A percentile compares a stretch with the other conserved stretches of the same genome.
Evolutionary conservation across 305 asterid genomes (phyloP).

Genomic region (Fraxinus albicans): DNA sequence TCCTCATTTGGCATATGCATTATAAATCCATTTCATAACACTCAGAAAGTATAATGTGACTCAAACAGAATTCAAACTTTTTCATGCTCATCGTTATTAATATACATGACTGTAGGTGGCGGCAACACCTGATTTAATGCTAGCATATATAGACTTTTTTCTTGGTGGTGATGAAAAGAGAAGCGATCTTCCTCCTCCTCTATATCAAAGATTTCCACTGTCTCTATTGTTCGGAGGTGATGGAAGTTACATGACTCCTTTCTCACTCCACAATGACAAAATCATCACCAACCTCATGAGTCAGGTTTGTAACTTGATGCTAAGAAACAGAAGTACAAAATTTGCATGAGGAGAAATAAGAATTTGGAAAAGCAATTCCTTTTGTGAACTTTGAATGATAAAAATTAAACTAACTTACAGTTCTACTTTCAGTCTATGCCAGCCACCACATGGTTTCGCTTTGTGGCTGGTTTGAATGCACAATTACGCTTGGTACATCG

Average conservation of each 20-base stretch:
- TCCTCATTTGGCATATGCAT: background rate
- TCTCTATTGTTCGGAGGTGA: constrained; percentile 92
- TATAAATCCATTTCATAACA: background rate
- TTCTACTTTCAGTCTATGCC: constrained; percentile 72
- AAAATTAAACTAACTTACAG: constrained; percentile 9
- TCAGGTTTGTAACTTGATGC: constrained; percentile 63
- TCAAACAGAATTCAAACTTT: constrained; percentile 1
- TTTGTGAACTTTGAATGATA: background rate
- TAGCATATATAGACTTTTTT: constrained; percentile 85
- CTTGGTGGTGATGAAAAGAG: constrained; percentile 99
- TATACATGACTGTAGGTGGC: constrained; percentile 63
- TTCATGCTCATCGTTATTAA: constrained; percentile 22
- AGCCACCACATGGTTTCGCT: constrained; percentile 94
- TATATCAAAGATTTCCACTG: constrained; percentile 83
- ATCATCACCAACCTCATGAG: constrained; percentile 89
- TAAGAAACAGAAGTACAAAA: background rate
- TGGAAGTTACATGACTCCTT: constrained; percentile 96
- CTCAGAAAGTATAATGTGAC: background rate
- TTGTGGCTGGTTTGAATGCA: constrained; percentile 97
- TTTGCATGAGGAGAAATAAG: constrained; percentile 7
- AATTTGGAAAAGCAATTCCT: constrained; percentile 8
- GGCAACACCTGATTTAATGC: constrained; percentile 96
- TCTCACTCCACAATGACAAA: constrained; percentile 84
- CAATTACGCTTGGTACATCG: constrained; percentile 86
- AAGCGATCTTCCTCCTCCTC: constrained; percentile 86